phyloP scores from a whole-genome alignment of 306 rosid genomes.

The Vigna mungo region DNA sequence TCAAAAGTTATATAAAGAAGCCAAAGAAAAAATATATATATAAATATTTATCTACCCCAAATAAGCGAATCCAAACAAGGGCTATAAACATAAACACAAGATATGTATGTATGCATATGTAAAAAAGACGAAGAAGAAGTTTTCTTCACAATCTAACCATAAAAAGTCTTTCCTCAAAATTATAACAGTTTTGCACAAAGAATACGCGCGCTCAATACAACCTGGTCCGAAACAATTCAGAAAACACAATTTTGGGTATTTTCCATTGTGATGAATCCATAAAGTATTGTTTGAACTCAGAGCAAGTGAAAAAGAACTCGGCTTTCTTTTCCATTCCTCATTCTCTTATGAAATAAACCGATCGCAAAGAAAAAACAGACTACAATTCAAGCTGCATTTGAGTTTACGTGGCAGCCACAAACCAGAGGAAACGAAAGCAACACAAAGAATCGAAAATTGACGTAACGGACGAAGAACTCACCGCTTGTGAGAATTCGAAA shows the following conservation, averaged over 20 bases:
- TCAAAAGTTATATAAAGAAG: not conserved
- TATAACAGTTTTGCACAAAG: conserved; percentile 15
- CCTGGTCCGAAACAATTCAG: conserved; percentile 12
- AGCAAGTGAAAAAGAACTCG: conserved; percentile 18
- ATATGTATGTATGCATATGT: not conserved
- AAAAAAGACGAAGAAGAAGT: not conserved
- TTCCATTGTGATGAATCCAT: not conserved
- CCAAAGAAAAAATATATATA: not conserved
- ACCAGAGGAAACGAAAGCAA: conserved; percentile 23
- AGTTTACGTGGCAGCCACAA: conserved; percentile 38
- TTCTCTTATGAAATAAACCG: conserved; percentile 49
- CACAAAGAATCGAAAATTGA: conserved; percentile 36
- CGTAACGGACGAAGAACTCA: conserved; percentile 48
- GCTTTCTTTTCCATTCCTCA: conserved; percentile 8
- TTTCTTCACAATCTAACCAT: conserved; percentile 19
- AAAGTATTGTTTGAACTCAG: conserved; percentile 25
- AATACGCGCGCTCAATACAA: conserved; percentile 37
- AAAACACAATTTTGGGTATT: not conserved
- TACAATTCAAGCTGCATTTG: conserved; percentile 52
- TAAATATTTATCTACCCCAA: not conserved
- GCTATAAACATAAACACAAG: not conserved
- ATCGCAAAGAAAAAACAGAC: conserved; percentile 25
- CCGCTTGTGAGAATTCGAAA: conserved; percentile 49
- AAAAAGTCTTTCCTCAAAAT: not conserved
- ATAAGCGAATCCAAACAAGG: not conserved